phyloP scores from a whole-genome alignment of 768 basidiomycete species.

The Podaxis mareebaensis region DNA sequence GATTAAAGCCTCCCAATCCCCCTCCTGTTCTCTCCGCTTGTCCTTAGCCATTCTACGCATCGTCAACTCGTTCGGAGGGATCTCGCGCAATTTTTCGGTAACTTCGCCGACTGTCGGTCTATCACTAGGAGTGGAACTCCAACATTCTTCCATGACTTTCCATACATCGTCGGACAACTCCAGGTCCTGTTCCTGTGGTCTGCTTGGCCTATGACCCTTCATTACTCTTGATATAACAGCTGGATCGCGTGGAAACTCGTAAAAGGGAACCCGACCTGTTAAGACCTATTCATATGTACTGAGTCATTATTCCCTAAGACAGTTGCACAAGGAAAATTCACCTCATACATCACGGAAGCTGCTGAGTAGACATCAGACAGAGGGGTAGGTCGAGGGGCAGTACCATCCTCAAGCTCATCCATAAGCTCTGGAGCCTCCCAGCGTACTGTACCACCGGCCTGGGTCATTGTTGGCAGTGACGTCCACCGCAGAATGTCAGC shows the following conservation, averaged over 20 bases:
- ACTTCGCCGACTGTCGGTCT: not conserved
- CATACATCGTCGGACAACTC: constrained; percentile 2
- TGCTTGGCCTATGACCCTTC: not conserved
- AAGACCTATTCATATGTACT: constrained; percentile 1
- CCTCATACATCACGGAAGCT: constrained; percentile 15
- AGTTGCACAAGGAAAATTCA: not conserved
- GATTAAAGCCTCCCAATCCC: not conserved
- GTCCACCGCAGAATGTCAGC: constrained; percentile 23
- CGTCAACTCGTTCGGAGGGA: not conserved
- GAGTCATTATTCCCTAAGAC: not conserved
- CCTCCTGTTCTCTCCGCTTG: not conserved
- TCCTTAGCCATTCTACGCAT: not conserved
- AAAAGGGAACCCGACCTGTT: constrained; percentile 22
- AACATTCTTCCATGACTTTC: not conserved
- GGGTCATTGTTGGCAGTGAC: constrained; percentile 24
- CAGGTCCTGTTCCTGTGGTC: not conserved
- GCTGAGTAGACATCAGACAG: constrained; percentile 12
- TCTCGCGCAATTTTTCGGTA: not conserved
- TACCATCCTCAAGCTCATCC: constrained; percentile 17
- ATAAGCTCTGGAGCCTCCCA: constrained; percentile 36
- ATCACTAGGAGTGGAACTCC: not conserved
- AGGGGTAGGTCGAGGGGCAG: not conserved
- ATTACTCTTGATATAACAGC: constrained; percentile 17
- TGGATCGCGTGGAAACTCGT: constrained; percentile 18
- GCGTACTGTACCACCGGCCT: constrained; percentile 25